These are phyloP conservation scores for Phytomonas francai DNA, from an alignment of 208 protist species.

Conservation along the genomic window DNA sequence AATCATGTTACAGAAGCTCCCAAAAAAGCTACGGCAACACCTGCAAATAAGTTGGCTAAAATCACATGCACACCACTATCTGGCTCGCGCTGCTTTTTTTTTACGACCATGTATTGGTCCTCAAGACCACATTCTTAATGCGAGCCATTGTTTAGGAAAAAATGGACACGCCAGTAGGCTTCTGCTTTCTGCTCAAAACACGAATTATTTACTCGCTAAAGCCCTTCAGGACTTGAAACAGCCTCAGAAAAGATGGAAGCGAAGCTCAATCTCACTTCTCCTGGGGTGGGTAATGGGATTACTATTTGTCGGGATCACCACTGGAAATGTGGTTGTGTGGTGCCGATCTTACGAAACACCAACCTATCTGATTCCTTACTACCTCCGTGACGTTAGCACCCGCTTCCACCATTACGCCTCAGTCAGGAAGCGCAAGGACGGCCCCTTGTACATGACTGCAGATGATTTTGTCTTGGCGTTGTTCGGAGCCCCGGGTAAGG, in stretches of 20 bases:
- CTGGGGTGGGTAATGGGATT: conserved; percentile 20
- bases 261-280: not conserved
- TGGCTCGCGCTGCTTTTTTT: not conserved
- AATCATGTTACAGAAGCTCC: not conserved
- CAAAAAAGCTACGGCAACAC: not conserved
- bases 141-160: not conserved
- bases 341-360: conserved; percentile 72
- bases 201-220: not conserved
- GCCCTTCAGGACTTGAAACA: not conserved
- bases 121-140: not conserved
- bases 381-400: conserved; percentile 68
- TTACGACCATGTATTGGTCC: not conserved
- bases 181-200: not conserved
- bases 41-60: not conserved
- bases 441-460: conserved; percentile 65
- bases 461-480: conserved; percentile 84
- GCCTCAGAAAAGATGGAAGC: not conserved
- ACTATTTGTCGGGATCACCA: conserved; percentile 9
- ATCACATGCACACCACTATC: not conserved
- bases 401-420: conserved; percentile 87
- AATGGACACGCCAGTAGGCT: not conserved
- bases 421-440: conserved; percentile 41
- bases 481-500: conserved; percentile 34
- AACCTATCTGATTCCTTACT: conserved; percentile 84
- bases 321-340: conserved; percentile 21